phyloP scores from a whole-genome alignment of 2,329 filamentous ascomycete genomes.

The Paecilomyces dactylethromorphus region DNA sequence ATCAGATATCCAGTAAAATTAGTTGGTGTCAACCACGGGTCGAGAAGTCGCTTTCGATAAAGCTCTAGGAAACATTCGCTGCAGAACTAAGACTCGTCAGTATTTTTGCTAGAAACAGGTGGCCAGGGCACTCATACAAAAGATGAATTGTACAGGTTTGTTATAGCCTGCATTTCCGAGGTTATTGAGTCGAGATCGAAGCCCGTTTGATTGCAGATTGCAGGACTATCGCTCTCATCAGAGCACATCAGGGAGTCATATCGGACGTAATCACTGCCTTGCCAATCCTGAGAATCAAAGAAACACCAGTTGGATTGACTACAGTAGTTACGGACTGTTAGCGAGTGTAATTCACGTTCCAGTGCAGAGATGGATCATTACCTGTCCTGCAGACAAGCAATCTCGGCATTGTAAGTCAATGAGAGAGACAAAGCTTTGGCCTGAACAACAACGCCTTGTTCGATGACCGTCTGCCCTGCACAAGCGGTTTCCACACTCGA shows the following conservation, averaged over 20 bases:
- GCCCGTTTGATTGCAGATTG: background rate
- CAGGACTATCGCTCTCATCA: background rate
- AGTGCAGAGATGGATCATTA: too few relatives aligned
- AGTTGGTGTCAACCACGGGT: constrained; percentile 8
- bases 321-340: too few relatives aligned
- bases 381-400: background rate
- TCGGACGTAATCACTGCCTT: background rate
- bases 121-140: background rate
- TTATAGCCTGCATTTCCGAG: background rate
- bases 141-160: background rate
- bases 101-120: too few relatives aligned
- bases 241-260: background rate
- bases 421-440: background rate
- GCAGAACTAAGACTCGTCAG: constrained; percentile 1
- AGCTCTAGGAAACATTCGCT: constrained; percentile 14
- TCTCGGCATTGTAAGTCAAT: background rate
- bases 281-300: background rate
- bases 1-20: constrained; percentile 11
- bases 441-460: background rate
- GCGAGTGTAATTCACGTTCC: too few relatives aligned
- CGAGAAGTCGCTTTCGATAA: constrained; percentile 10
- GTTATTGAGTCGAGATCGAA: background rate
- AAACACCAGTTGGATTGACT: background rate
- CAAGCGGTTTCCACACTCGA: background rate
- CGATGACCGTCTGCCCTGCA: background rate